Evolutionary conservation across 164 flowering plant genomes (phyloP).

Genomic region (Berberis thunbergii): DNA sequence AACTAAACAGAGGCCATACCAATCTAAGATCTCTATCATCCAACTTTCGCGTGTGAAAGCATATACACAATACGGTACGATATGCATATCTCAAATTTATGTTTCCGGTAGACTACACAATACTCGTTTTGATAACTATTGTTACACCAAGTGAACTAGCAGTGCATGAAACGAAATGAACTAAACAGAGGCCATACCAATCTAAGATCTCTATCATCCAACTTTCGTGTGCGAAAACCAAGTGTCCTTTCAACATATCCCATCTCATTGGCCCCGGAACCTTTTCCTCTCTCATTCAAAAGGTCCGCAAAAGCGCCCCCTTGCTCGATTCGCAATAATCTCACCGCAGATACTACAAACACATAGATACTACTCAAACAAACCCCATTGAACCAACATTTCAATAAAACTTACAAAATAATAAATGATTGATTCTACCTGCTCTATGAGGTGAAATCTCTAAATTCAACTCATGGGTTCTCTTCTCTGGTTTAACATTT

Average conservation of each 20-base stretch:
- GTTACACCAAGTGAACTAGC: background rate
- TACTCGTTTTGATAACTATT: no score
- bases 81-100: no score
- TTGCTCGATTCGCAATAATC: slow-evolving; percentile 75
- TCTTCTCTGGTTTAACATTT: background rate
- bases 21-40: slow-evolving; percentile 77
- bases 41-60: slow-evolving; percentile 69
- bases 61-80: no score
- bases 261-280: slow-evolving; percentile 82
- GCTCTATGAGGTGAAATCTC: slow-evolving; percentile 90
- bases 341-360: slow-evolving; percentile 70
- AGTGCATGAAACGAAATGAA: background rate
- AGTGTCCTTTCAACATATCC: slow-evolving; percentile 78
- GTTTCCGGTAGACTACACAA: no score
- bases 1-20: slow-evolving; percentile 24
- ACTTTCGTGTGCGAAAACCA: slow-evolving; percentile 68
- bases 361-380: background rate
- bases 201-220: slow-evolving; percentile 78
- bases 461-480: slow-evolving; percentile 35
- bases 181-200: slow-evolving; percentile 30
- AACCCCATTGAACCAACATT: no score
- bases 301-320: slow-evolving; percentile 96
- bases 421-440: slow-evolving; percentile 28
- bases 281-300: slow-evolving; percentile 73
- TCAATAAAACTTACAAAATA: background rate